A percentile compares a stretch with the other conserved stretches of the same genome.
Evolutionary conservation across 768 basidiomycete genomes (phyloP).

Genomic region (Lyophyllum decastes): DNA sequence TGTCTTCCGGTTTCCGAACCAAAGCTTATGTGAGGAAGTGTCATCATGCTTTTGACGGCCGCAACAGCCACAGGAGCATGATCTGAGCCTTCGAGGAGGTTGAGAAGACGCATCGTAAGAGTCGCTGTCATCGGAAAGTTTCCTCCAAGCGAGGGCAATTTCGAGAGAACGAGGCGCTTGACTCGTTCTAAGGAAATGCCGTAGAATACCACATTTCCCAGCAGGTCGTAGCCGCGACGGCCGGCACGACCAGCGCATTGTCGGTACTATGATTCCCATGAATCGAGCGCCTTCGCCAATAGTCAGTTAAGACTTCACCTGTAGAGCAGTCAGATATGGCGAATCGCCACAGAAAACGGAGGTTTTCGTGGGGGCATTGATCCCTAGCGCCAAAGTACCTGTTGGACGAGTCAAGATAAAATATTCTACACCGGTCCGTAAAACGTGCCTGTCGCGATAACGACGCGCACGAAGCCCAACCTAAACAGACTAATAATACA

Average conservation of each 20-base stretch:
- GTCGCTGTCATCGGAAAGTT: conserved; percentile 71
- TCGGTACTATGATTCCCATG: conserved; percentile 47
- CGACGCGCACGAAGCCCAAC: conserved; percentile 59
- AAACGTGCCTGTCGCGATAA: conserved; percentile 61
- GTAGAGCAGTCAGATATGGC: conserved; percentile 58
- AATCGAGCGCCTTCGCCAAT: background rate
- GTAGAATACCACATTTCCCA: conserved; percentile 75
- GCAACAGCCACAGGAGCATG: conserved; percentile 47
- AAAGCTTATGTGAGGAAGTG: conserved; percentile 61
- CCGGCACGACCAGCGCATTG: conserved; percentile 78
- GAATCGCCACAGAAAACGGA: conserved; percentile 67
- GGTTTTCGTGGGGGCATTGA: conserved; percentile 73
- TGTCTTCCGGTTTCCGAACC: conserved; percentile 52
- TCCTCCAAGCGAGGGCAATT: conserved; percentile 59
- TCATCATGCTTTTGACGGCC: conserved; percentile 53
- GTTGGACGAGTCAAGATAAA: background rate
- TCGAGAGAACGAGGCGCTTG: conserved; percentile 64
- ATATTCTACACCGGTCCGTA: background rate
- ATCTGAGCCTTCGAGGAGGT: conserved; percentile 62
- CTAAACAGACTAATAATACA: conserved; percentile 52
- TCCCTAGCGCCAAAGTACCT: conserved; percentile 74
- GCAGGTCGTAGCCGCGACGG: conserved; percentile 67
- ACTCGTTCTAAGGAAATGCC: conserved; percentile 65
- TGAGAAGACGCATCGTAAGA: conserved; percentile 63
- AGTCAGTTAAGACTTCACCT: conserved; percentile 36